Evolutionary conservation across 164 flowering plant genomes (phyloP), one percentile per base, ranked within the genome.

Genomic region (Sedum album): DNA sequence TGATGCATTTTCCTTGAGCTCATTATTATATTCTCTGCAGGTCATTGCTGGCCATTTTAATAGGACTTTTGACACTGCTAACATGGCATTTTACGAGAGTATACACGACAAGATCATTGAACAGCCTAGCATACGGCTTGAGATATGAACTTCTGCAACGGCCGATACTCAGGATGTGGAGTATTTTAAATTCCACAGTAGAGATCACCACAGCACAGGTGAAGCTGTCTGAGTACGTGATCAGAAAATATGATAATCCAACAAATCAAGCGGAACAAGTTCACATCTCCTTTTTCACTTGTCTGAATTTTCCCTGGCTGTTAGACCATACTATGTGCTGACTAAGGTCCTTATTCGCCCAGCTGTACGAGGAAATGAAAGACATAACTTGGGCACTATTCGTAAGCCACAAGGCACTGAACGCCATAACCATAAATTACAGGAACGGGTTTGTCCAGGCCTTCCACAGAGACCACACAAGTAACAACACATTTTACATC

Each of bases 41-140:
- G 87, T 84, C 35, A 91, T n/a, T 94, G 97, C 83, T 94, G 31
- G 98, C 98, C 5, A 88, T 94, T 82, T 74, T 94, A 69, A 91
- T 94, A 68, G 96, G 98, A 65, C 76, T 94, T 79, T 73, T 94
- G 65, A 94, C 98, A 17, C 74, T 94, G 55, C 74, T 94, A 38
- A 94, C 97, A 68, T 94, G 98, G 98, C 96, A 94, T 80, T 86
- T 94, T 51, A 91, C 98, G 31, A 81, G 78, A 68, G 86, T 78
- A 21, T 91, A 94, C 72, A 91, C 98, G 11, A 84, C 82, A 72
- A 81, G 82, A 75, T 94, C 98, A 9, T 76, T 94, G 21, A 81
- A 85, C 76, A 85, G 80, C 77, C 76, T 94, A 74, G 98, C 98
- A 18, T 87, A 75, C 67, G 95, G 85, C 17, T 91, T 94, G 26